Evolutionary conservation across 305 asterid genomes (phyloP).

Genomic region (Solanum aculeatissimum): DNA sequence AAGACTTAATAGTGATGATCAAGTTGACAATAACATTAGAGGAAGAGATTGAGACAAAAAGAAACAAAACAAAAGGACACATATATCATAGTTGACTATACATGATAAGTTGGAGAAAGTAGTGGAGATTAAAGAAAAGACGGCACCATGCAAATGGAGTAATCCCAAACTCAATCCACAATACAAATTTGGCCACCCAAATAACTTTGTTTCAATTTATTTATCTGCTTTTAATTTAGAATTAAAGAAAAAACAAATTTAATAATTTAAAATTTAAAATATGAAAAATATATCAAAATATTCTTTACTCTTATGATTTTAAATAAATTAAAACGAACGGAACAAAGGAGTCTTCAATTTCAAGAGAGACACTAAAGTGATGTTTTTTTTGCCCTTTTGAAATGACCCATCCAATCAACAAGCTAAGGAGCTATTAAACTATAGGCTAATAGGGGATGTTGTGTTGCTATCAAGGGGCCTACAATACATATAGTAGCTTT

Average conservation of each 20-base stretch:
- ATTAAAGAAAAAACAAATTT: background rate
- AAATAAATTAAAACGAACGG: background rate
- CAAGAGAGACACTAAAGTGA: constrained; percentile 8
- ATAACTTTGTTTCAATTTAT: background rate
- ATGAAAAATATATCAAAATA: background rate
- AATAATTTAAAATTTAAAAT: too few relatives aligned
- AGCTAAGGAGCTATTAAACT: background rate
- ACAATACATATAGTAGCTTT: constrained; percentile 20
- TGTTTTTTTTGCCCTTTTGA: background rate
- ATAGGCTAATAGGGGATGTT: constrained; percentile 6
- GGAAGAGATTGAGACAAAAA: background rate
- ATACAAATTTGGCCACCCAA: background rate
- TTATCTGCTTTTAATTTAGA: background rate
- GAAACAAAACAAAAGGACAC: background rate
- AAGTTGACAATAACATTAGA: background rate
- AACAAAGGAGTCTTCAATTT: background rate
- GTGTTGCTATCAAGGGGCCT: constrained; percentile 36
- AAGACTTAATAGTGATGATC: background rate
- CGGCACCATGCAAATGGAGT: constrained; percentile 1
- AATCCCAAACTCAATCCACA: background rate
- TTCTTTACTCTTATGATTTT: too few relatives aligned
- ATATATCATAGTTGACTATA: background rate
- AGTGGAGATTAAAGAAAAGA: background rate
- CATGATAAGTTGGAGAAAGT: background rate
- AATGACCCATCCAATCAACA: background rate